Evolutionary conservation across 1,284 basidiomycete species (phyloP), one percentile per base, ranked within the genome.

Genomic region (Apiotrichum montevideense): DNA sequence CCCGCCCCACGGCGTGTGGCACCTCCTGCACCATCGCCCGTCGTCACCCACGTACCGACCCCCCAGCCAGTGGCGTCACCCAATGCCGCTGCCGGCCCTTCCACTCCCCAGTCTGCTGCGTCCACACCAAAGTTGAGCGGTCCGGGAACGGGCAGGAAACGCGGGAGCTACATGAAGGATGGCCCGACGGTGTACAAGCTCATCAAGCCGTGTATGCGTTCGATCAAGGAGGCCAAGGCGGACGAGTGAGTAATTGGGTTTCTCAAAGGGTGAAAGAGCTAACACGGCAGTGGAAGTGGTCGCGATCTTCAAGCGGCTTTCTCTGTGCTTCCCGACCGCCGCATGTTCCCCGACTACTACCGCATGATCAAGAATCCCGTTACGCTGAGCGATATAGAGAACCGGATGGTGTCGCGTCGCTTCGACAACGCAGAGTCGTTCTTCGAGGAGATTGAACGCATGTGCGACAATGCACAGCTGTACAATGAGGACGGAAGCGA

Each of bases 321-420:
- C 75, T 75, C 88, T 68, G 81, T 82, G 57, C 82, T 89, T 63
- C 91, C 91, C 6, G 83, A 85, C 55, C 86, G 85, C 72, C 82
- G 83, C 56, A 80, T 82, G 59, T 92, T 94, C 74, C 85, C 91
- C n/a, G 92, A 95, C 79, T 97, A 97, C 78, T 96, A 95, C 77
- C 84, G 85, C 66, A 78, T 84, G 48, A 95, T 95, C 72, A 86
- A 86, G 73, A 81, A 82, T 47, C 93, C 93, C 37, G 86, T 95
- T 64, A 85, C 90, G 33, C 80, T 96, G 54, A 86, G 90, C 51
- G 87, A 94, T 63, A 90, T 78, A 76, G 88, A 88, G 81, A 83
- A 90, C 64, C 82, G 85, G 67, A 82, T 95, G 51, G 83, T 88
- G 50, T 77, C 79, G 46, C 78, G 81, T 55, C 71, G 70, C 39